Percentiles rank a stretch among this genome's conserved stretches.
Conservation (phyloP, 805 yeast species). For the Diddensiella caesifluorescens region DNA sequence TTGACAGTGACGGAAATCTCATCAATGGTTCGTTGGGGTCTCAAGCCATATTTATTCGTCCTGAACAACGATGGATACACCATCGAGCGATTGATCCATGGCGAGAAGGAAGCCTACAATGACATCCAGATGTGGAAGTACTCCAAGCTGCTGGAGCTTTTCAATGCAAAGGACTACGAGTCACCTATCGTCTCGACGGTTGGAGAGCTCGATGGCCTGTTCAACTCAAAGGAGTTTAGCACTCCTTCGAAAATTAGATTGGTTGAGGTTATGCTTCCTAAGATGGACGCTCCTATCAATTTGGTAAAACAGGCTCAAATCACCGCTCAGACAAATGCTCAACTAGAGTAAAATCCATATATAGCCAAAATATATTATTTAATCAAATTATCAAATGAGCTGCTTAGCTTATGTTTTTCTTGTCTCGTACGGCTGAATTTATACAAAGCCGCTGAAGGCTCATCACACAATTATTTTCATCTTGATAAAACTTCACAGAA, state of each 20-base stretch:
- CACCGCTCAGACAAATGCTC: conserved; percentile 43
- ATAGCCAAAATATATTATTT: no score
- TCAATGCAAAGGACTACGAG: conserved; percentile 47
- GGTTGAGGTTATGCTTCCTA: conserved; percentile 53
- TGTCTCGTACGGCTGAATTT: no score
- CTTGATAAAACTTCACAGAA: no score
- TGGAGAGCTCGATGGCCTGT: conserved; percentile 44
- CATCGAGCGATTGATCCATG: conserved; percentile 58
- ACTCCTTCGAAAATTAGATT: conserved; percentile 44
- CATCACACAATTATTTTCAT: no score
- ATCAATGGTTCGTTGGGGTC: conserved; percentile 49
- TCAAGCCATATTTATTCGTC: conserved; percentile 53
- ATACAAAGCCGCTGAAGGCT: no score
- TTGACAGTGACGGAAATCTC: conserved; percentile 61
- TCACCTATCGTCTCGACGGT: conserved; percentile 41
- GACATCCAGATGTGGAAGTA: conserved; percentile 62
- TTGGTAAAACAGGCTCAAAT: conserved; percentile 64
- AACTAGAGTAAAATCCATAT: neutral
- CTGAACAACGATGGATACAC: conserved; percentile 65
- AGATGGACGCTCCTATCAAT: conserved; percentile 57
- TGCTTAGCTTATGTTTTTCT: no score
- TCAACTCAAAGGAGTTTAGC: conserved; percentile 38
- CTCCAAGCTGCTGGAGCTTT: conserved; percentile 41
- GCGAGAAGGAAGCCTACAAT: conserved; percentile 49
- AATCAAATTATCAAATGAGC: no score